These are phyloP conservation scores for Epichloe coenophiala DNA, from an alignment of 2,329 filamentous ascomycete genomes.

Conservation along the genomic window DNA sequence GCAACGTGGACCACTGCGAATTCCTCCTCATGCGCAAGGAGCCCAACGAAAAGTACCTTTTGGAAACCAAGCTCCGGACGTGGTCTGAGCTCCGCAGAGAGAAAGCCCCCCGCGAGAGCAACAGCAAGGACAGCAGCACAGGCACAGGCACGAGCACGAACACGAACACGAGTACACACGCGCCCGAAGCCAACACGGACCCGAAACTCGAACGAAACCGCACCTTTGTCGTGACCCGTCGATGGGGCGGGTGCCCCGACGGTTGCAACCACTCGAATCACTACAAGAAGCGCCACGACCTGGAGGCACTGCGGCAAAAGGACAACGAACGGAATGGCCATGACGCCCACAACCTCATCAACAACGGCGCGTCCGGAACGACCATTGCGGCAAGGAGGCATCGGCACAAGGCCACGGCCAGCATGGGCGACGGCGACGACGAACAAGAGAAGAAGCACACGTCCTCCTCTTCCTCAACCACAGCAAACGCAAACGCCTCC, in stretches of 20 bases:
- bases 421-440: constrained; percentile 15
- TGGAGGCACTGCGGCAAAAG: constrained; percentile 40
- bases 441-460: constrained; percentile 1
- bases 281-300: constrained; percentile 45
- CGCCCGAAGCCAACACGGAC: not conserved
- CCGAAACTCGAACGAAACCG: constrained; percentile 27
- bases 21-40: constrained; percentile 87
- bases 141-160: not conserved
- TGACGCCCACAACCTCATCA: constrained; percentile 13
- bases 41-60: constrained; percentile 72
- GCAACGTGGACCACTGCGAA: constrained; percentile 96
- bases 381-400: constrained; percentile 12
- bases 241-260: constrained; percentile 82
- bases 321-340: constrained; percentile 22
- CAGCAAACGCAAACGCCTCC: constrained; percentile 20
- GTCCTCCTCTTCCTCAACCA: constrained; percentile 14
- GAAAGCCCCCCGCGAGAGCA: constrained; percentile 24
- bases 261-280: constrained; percentile 66
- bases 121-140: not conserved
- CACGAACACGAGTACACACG: not conserved
- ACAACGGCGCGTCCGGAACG: not conserved
- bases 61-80: constrained; percentile 82
- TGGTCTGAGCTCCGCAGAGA: constrained; percentile 80
- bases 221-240: constrained; percentile 34
- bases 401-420: constrained; percentile 10